Evolutionary conservation across 371 early-diverging fungal genomes (phyloP).

Genomic region (Lichtheimia corymbifera): DNA sequence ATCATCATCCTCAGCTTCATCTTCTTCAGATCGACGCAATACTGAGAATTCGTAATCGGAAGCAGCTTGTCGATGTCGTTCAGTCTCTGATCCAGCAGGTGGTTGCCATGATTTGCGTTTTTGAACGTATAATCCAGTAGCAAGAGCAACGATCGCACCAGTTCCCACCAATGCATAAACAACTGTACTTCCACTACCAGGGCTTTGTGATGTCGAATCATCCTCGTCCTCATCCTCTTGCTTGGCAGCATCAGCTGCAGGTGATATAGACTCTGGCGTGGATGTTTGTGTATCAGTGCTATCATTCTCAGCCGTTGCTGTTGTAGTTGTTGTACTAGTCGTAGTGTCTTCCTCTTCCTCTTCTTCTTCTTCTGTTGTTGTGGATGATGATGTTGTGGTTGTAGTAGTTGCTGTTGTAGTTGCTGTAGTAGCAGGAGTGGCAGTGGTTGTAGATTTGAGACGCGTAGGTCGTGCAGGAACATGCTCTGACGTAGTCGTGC

Average conservation of each 20-base stretch:
- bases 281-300: too few species aligned
- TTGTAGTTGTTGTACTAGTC: background rate
- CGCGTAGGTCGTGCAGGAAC: slow-evolving; percentile 19
- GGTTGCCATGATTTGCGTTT: slow-evolving; percentile 23
- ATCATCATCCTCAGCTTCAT: slow-evolving; percentile 20
- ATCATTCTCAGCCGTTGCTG: too few species aligned
- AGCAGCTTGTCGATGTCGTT: background rate
- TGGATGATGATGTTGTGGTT: background rate
- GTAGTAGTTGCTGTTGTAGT: background rate
- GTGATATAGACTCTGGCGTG: slow-evolving; percentile 5
- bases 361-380: background rate
- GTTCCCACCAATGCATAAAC: slow-evolving; percentile 23
- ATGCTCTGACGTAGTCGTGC: slow-evolving; percentile 2
- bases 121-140: slow-evolving; percentile 21
- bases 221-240: slow-evolving; percentile 9
- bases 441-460: slow-evolving; percentile 16
- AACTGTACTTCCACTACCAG: slow-evolving; percentile 10
- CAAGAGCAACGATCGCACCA: slow-evolving; percentile 21
- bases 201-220: background rate
- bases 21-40: slow-evolving; percentile 20
- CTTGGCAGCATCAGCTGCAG: slow-evolving; percentile 7
- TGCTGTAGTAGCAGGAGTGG: background rate
- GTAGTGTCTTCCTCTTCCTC: background rate
- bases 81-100: background rate
- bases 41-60: slow-evolving; percentile 21